phyloP scores from a whole-genome alignment of 441 rosid species.

The Geranium incanum region DNA sequence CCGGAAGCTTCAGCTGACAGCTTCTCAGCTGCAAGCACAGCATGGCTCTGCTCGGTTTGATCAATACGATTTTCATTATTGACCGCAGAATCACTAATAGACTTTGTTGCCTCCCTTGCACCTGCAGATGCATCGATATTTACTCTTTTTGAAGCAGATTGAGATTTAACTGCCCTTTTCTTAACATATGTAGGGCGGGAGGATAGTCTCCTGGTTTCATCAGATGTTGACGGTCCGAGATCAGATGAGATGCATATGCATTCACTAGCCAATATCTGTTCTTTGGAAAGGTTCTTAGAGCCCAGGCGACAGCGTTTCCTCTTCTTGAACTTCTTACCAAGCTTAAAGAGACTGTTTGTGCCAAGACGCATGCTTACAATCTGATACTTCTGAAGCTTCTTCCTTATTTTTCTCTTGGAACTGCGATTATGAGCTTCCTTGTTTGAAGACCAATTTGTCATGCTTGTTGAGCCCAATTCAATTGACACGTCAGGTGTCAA shows the following conservation, averaged over 20 bases:
- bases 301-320: conserved; percentile 24
- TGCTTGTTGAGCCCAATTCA: background rate
- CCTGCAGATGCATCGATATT: conserved; percentile 13
- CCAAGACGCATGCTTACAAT: conserved; percentile 30
- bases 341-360: conserved; percentile 32
- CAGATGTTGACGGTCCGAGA: conserved; percentile 49
- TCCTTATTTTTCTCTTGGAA: conserved; percentile 11
- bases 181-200: conserved; percentile 19
- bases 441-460: background rate
- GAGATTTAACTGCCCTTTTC: conserved; percentile 25
- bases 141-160: conserved; percentile 20
- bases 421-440: background rate
- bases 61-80: conserved; percentile 32
- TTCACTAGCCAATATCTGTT: conserved; percentile 27
- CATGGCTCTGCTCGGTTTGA: conserved; percentile 38
- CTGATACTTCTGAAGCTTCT: conserved; percentile 11
- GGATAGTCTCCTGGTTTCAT: conserved; percentile 18
- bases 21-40: conserved; percentile 35
- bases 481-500: conserved; percentile 10
- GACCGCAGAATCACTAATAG: conserved; percentile 17
- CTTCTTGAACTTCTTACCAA: conserved; percentile 39
- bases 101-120: background rate
- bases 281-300: conserved; percentile 26
- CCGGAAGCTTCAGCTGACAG: conserved; percentile 20
- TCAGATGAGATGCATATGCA: conserved; percentile 19